phyloP scores from a whole-genome alignment of 1,284 basidiomycete genomes.

The Leccinum subspadiceum region DNA sequence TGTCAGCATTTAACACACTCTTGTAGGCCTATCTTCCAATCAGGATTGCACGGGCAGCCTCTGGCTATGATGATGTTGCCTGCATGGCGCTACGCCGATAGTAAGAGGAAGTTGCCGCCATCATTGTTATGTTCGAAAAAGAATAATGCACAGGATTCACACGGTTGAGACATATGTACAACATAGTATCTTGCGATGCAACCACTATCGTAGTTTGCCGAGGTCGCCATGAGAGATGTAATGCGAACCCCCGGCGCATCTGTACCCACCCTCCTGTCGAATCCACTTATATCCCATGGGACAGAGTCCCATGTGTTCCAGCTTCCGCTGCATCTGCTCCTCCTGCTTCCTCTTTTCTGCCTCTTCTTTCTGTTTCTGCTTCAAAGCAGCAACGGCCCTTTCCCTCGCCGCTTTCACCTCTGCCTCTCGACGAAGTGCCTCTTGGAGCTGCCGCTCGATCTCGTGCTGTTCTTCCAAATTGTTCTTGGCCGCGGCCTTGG shows the following conservation, averaged over 20 bases:
- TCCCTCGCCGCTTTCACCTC: conserved; percentile 29
- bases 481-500: conserved; percentile 20
- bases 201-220: background rate
- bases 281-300: conserved; percentile 53
- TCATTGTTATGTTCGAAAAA: too few relatives aligned
- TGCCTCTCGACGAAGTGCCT: conserved; percentile 26
- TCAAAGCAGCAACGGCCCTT: conserved; percentile 36
- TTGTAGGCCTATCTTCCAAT: too few relatives aligned
- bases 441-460: conserved; percentile 24
- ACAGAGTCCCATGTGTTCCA: conserved; percentile 54
- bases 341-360: conserved; percentile 33
- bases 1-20: too few relatives aligned
- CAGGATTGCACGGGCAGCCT: too few relatives aligned
- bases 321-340: conserved; percentile 42
- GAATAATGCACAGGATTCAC: too few relatives aligned
- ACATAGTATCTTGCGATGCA: too few relatives aligned
- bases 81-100: too few relatives aligned
- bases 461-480: conserved; percentile 16
- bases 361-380: conserved; percentile 39
- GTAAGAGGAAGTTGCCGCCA: too few relatives aligned
- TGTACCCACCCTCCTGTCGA: conserved; percentile 44
- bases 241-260: conserved; percentile 56
- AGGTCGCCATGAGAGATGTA: conserved; percentile 37
- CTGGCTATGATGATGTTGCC: too few relatives aligned
- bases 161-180: too few relatives aligned